A percentile compares a stretch with the other conserved stretches of the same genome.
phyloP scores from a whole-genome alignment of 371 early-diverging fungal genomes.

The Batkoa obscura region DNA sequence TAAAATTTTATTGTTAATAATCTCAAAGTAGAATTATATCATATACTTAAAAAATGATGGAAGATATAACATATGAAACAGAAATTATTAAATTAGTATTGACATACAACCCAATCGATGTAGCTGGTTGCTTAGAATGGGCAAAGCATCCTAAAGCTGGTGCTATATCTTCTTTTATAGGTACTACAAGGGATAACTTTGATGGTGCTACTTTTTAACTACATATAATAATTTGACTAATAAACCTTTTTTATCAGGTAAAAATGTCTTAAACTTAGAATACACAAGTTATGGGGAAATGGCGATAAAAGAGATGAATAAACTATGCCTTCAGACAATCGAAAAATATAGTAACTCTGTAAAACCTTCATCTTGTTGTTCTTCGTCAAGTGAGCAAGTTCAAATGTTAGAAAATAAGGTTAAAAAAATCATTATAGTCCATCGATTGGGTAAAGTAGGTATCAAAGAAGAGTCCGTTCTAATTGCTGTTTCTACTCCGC shows the following conservation, averaged over 20 bases:
- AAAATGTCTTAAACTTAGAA: background rate
- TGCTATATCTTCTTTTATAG: background rate
- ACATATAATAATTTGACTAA: too few species aligned
- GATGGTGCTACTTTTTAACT: too few species aligned
- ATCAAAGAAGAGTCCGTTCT: conserved; percentile 64
- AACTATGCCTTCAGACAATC: background rate
- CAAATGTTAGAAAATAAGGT: background rate
- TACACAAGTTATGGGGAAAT: background rate
- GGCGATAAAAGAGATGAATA: conserved; percentile 1
- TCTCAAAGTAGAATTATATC: too few species aligned
- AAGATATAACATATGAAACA: too few species aligned
- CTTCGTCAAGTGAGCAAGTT: too few species aligned
- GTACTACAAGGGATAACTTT: background rate
- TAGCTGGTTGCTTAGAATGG: too few species aligned
- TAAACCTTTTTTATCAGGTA: background rate
- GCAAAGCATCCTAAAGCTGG: too few species aligned
- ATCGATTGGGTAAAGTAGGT: conserved; percentile 54
- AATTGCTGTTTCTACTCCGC: conserved; percentile 56
- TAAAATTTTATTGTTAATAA: too few species aligned
- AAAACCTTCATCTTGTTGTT: too few species aligned
- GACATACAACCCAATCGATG: too few species aligned
- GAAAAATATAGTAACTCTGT: background rate
- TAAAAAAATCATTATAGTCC: conserved; percentile 13
- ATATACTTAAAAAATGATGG: too few species aligned
- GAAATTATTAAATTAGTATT: too few species aligned